Evolutionary conservation across 345 rosid species (phyloP).

Genomic region (Eucalyptus leucophloia): DNA sequence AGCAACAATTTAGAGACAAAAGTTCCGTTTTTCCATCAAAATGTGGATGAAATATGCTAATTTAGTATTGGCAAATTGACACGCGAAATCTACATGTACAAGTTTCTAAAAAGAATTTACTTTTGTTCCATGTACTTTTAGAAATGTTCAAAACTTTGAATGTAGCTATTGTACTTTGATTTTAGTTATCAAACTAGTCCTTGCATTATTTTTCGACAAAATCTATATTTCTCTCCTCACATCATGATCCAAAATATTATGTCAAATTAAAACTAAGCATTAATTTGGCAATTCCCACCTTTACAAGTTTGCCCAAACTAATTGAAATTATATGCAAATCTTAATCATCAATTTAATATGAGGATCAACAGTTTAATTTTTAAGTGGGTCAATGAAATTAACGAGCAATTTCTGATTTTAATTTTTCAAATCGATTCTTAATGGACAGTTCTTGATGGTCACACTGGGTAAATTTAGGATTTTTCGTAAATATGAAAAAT

Average conservation of each 20-base stretch:
- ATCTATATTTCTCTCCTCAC: not conserved
- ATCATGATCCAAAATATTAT: accelerated
- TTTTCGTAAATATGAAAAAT: accelerated
- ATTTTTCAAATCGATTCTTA: accelerated
- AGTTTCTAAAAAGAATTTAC: not conserved
- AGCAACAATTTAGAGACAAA: accelerated
- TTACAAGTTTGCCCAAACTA: not conserved
- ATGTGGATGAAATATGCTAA: accelerated
- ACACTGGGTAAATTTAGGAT: no score
- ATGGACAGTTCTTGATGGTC: no score
- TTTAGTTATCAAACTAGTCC: not conserved
- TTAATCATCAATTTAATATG: accelerated
- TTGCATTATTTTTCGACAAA: accelerated
- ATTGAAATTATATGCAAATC: not conserved
- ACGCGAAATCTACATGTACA: accelerated
- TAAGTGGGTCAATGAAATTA: accelerated
- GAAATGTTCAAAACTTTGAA: not conserved
- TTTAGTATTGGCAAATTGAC: no score
- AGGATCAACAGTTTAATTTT: accelerated
- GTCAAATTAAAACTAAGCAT: not conserved
- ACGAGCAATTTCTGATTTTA: accelerated
- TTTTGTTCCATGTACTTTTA: accelerated
- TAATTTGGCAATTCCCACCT: not conserved
- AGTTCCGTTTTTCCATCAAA: not conserved
- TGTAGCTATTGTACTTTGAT: not conserved